Base-by-base conservation (phyloP, 1,284 basidiomycete species). In the Marasmius tenuissimus region DNA sequence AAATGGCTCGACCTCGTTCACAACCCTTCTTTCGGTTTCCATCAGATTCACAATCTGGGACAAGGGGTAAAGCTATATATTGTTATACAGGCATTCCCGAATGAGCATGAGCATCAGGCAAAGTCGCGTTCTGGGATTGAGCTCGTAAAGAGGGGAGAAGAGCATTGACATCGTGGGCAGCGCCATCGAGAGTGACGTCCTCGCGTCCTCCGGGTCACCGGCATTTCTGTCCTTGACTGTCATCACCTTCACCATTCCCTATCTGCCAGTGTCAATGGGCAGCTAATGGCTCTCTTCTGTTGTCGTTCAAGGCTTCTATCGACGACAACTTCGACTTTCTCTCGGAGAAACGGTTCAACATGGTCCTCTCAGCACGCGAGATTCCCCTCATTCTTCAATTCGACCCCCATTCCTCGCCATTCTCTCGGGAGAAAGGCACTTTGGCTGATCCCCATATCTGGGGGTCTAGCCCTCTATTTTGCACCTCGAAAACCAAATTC, bases 371-470 rank as follows among this genome's bases (percentile, higher is more conserved):
- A 66, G 49, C 62, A 67, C 61, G 58, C 63, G 18, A 64, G 65
- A 18, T 66, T 67, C 66, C 61, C 69, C 35, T 66, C 69, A 39
- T 68, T 69, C 60, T 73, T 72, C 65, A 70, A 63, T 34, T 66
- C 54, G 14, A 64, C 68, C 10, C 72, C 70, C 20, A 59, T 68
- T 39, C 64, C 63, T 16, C 68, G 70, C 61, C 68, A 69, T 64
- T 61, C 68, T 57, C 64, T 72, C 63, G 73, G 69, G 68, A 72
- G 73, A 60, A 78, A 71, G 39, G 66, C 70, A 2, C 70, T 88
- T 40, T 89, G 85, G 85, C 67, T 84, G 20, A 66, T 85, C 45
- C 87, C 89, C 0, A 64, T 87, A 6, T 78, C 78, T 10, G 85
- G 83, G 33, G 87, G 87, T 27, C 66, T 85, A 37, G 71, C 75